These are phyloP conservation scores for Azolla pinnata DNA, from an alignment of 75 land plant genomes.

Conservation along the genomic window DNA sequence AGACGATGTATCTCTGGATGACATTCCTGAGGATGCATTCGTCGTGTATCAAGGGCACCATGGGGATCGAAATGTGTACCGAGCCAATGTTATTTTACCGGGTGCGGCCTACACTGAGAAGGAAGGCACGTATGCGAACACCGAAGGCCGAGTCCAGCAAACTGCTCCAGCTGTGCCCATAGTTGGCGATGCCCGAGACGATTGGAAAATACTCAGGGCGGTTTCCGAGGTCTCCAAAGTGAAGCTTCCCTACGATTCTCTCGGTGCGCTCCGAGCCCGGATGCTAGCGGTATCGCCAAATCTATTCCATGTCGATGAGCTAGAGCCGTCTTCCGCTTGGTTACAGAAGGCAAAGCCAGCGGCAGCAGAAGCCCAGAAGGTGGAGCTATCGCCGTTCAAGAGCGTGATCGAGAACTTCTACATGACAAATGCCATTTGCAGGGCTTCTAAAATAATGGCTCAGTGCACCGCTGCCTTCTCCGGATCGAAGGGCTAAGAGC, in stretches of 20 bases:
- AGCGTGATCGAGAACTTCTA: conserved; percentile 71
- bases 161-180: conserved; percentile 91
- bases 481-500: not conserved
- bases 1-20: conserved; percentile 68
- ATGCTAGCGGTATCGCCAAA: conserved; percentile 82
- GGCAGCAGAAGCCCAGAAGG: conserved; percentile 9
- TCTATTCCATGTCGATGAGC: conserved; percentile 63
- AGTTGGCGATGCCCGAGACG: conserved; percentile 95
- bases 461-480: conserved; percentile 67
- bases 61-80: conserved; percentile 81
- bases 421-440: conserved; percentile 85
- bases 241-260: conserved; percentile 59
- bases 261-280: conserved; percentile 56
- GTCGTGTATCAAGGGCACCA: conserved; percentile 99
- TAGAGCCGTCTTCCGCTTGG: conserved; percentile 46
- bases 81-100: conserved; percentile 88
- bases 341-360: conserved; percentile 40
- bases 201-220: conserved; percentile 93
- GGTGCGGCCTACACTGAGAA: conserved; percentile 84
- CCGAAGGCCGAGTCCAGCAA: conserved; percentile 80
- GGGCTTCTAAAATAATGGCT: conserved; percentile 96
- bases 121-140: conserved; percentile 92
- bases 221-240: conserved; percentile 82
- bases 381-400: conserved; percentile 35
- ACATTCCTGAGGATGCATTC: conserved; percentile 78